These are phyloP conservation scores for Diutina scorzettiae DNA, from an alignment of 1,139 yeast genomes.

Conservation along the genomic window DNA sequence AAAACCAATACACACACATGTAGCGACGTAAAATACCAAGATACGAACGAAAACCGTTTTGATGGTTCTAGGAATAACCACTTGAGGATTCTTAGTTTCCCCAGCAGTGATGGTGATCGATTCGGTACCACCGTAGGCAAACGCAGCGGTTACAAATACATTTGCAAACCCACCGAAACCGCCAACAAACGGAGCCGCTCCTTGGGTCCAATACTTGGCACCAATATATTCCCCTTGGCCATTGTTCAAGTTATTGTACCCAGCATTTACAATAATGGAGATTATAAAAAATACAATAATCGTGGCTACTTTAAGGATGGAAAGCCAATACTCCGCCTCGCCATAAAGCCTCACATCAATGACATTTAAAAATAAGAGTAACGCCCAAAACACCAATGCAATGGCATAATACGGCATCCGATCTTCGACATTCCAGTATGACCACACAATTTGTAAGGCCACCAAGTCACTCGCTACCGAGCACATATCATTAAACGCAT, in stretches of 20 bases:
- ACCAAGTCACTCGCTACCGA: conserved; percentile 52
- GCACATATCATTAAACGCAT: conserved; percentile 50
- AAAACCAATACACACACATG: conserved; percentile 12
- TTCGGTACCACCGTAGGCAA: conserved; percentile 6
- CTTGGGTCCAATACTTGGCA: conserved; percentile 25
- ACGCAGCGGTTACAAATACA: conserved; percentile 15
- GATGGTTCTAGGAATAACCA: conserved; percentile 15
- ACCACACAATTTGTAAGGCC: conserved; percentile 41
- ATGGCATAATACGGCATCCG: conserved; percentile 10
- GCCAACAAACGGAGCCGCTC: conserved; percentile 30
- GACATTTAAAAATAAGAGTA: conserved; percentile 29
- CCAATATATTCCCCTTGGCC: conserved; percentile 18
- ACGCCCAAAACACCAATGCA: not conserved
- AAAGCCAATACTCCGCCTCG: conserved; percentile 68
- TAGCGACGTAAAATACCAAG: conserved; percentile 11
- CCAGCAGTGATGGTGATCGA: not conserved
- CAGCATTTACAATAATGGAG: conserved; percentile 1
- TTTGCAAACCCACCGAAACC: conserved; percentile 30
- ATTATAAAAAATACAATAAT: conserved; percentile 1
- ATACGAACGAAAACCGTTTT: conserved; percentile 17
- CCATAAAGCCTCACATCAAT: conserved; percentile 69
- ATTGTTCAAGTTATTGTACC: not conserved
- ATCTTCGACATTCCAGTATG: conserved; percentile 45
- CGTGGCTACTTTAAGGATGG: conserved; percentile 1
- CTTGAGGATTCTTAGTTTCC: conserved; percentile 47